Percentiles rank a stretch among this genome's conserved stretches.
Evolutionary conservation across 2,329 filamentous ascomycete genomes (phyloP).

Genomic region (Aspergillus persii): DNA sequence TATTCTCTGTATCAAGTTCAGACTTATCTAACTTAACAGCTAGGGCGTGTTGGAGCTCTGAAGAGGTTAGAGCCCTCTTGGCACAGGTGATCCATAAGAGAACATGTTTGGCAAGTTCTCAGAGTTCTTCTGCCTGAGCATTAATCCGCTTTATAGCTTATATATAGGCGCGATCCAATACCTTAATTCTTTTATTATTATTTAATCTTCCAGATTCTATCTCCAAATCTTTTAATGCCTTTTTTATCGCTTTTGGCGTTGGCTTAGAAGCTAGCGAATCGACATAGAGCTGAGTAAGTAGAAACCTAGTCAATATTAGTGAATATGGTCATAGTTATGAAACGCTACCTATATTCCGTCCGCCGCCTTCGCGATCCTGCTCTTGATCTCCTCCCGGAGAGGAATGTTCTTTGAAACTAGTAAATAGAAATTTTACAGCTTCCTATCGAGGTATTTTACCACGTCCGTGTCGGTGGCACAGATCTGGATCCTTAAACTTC

Average conservation of each 20-base stretch:
- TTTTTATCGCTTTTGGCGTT: slow-evolving; percentile 30
- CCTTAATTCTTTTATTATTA: background rate
- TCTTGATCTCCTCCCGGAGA: slow-evolving; percentile 22
- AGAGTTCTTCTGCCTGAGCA: slow-evolving; percentile 31
- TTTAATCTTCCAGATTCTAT: slow-evolving; percentile 22
- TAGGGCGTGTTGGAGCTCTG: slow-evolving; percentile 46
- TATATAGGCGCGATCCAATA: slow-evolving; percentile 42
- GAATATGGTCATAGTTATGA: background rate
- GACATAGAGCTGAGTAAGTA: slow-evolving; percentile 25
- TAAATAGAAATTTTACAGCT: slow-evolving; percentile 18
- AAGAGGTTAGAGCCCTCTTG: slow-evolving; percentile 30
- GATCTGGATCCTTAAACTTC: slow-evolving; percentile 27
- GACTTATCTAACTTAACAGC: slow-evolving; percentile 31
- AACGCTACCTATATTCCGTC: slow-evolving; percentile 34
- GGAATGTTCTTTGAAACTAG: slow-evolving; percentile 13
- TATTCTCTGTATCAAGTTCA: slow-evolving; percentile 35
- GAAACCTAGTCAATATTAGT: slow-evolving; percentile 21
- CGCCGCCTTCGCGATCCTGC: slow-evolving; percentile 21
- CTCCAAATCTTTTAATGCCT: slow-evolving; percentile 30
- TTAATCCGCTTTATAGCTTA: slow-evolving; percentile 45
- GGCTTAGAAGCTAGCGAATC: slow-evolving; percentile 17
- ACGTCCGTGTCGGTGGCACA: slow-evolving; percentile 34
- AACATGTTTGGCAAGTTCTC: slow-evolving; percentile 38
- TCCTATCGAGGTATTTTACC: slow-evolving; percentile 25
- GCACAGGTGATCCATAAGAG: slow-evolving; percentile 45